phyloP scores from a whole-genome alignment of 768 basidiomycete species.

The Amanita exitialis region DNA sequence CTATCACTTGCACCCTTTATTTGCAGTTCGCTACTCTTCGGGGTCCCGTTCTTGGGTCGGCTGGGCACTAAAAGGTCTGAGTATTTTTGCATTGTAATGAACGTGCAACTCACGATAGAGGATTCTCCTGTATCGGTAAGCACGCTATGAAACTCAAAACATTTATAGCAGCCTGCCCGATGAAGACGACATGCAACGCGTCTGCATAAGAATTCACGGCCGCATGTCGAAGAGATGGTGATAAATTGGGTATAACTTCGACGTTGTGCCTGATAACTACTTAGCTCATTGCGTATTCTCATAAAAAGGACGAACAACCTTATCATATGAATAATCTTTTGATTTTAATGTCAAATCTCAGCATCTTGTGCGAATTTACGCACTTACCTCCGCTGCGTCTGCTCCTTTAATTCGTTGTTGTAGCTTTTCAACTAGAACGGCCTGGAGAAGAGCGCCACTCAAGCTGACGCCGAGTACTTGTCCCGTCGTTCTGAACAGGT shows the following conservation, averaged over 20 bases:
- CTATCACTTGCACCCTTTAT: slow-evolving; percentile 14
- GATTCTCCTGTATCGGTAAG: slow-evolving; percentile 69
- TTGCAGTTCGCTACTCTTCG: slow-evolving; percentile 27
- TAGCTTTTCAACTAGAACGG: slow-evolving; percentile 62
- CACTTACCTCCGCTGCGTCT: slow-evolving; percentile 56
- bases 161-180: slow-evolving; percentile 63
- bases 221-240: slow-evolving; percentile 40
- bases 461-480: slow-evolving; percentile 94
- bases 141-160: slow-evolving; percentile 58
- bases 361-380: slow-evolving; percentile 2
- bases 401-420: slow-evolving; percentile 69
- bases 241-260: slow-evolving; percentile 57
- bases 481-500: slow-evolving; percentile 88
- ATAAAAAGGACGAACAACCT: slow-evolving; percentile 27
- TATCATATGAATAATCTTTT: slow-evolving; percentile 64
- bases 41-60: slow-evolving; percentile 53
- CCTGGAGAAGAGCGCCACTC: slow-evolving; percentile 77
- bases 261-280: slow-evolving; percentile 49
- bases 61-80: slow-evolving; percentile 31
- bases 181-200: slow-evolving; percentile 75
- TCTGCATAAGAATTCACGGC: slow-evolving; percentile 73
- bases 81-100: slow-evolving; percentile 1
- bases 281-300: background rate
- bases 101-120: slow-evolving; percentile 38
- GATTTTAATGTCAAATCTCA: slow-evolving; percentile 8